Conservation (phyloP, 2,329 filamentous ascomycete genomes). For the Fusarium chuoi region DNA sequence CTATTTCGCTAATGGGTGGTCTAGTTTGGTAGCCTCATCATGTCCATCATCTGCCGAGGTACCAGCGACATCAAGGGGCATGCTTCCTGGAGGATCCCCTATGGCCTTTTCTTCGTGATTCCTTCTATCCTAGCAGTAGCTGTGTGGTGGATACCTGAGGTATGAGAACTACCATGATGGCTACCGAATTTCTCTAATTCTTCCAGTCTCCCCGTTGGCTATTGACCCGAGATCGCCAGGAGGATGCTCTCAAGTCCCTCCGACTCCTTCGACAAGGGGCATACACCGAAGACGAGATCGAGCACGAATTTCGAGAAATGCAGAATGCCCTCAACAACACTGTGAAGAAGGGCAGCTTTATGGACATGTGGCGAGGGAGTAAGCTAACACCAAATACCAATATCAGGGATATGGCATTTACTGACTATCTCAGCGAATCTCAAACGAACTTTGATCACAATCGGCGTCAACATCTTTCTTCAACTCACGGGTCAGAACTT, state of each 20-base stretch:
- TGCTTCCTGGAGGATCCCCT: conserved; percentile 48
- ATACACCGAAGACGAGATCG: conserved; percentile 40
- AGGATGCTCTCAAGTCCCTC: conserved; percentile 45
- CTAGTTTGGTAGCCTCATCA: conserved; percentile 36
- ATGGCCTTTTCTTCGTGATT: conserved; percentile 49
- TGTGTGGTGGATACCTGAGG: conserved; percentile 5
- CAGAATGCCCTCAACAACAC: not conserved
- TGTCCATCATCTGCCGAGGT: conserved; percentile 43
- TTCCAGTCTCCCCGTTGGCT: conserved; percentile 47
- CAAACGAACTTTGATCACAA: conserved; percentile 41
- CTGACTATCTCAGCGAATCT: conserved; percentile 12
- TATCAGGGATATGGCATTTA: not conserved
- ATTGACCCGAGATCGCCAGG: conserved; percentile 35
- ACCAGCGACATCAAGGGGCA: conserved; percentile 45
- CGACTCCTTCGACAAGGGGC: conserved; percentile 38
- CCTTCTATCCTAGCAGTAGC: conserved; percentile 41
- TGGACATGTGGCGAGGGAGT: conserved; percentile 4
- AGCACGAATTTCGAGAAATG: conserved; percentile 28
- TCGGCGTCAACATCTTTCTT: conserved; percentile 46
- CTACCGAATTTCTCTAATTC: conserved; percentile 33
- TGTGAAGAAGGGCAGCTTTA: not conserved
- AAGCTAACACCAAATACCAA: not conserved
- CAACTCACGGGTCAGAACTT: conserved; percentile 47
- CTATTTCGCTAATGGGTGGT: not conserved
- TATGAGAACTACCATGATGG: not conserved